Percentiles rank a stretch among this genome's conserved stretches.
These are phyloP conservation scores for Phytophthora chlamydospora DNA, from an alignment of 352 stramenopile genomes.

Conservation along the genomic window DNA sequence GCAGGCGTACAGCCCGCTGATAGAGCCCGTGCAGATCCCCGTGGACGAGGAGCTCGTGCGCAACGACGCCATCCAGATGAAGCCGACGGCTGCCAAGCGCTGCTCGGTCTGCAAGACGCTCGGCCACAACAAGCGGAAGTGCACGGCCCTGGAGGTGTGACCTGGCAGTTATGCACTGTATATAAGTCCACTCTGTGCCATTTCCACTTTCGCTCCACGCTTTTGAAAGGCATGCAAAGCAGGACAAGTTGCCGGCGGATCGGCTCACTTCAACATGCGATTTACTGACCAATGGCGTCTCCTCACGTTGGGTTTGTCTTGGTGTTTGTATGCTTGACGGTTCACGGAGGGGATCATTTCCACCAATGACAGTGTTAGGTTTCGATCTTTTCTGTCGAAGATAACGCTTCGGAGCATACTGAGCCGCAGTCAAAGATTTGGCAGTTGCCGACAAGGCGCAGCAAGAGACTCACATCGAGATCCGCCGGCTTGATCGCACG, in stretches of 20 bases:
- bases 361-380: slow-evolving; percentile 28
- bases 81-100: slow-evolving; percentile 32
- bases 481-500: slow-evolving; percentile 25
- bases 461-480: slow-evolving; percentile 30
- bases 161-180: not conserved
- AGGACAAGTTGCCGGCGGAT: not conserved
- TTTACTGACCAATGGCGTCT: slow-evolving; percentile 19
- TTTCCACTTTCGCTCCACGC: too few relatives aligned
- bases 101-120: slow-evolving; percentile 53
- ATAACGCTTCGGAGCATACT: slow-evolving; percentile 57
- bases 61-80: slow-evolving; percentile 46
- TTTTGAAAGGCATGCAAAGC: too few relatives aligned
- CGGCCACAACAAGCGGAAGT: slow-evolving; percentile 53
- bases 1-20: slow-evolving; percentile 34
- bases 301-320: slow-evolving; percentile 14
- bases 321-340: slow-evolving; percentile 25
- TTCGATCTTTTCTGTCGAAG: slow-evolving; percentile 58
- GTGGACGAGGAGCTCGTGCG: slow-evolving; percentile 55
- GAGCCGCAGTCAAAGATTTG: slow-evolving; percentile 51
- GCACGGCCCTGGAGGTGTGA: slow-evolving; percentile 31
- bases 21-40: slow-evolving; percentile 43
- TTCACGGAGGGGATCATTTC: slow-evolving; percentile 15
- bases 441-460: slow-evolving; percentile 43
- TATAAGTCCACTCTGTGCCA: too few relatives aligned
- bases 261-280: slow-evolving; percentile 25